phyloP scores from a whole-genome alignment of 345 rosid species.

The Populus pruinosa region DNA sequence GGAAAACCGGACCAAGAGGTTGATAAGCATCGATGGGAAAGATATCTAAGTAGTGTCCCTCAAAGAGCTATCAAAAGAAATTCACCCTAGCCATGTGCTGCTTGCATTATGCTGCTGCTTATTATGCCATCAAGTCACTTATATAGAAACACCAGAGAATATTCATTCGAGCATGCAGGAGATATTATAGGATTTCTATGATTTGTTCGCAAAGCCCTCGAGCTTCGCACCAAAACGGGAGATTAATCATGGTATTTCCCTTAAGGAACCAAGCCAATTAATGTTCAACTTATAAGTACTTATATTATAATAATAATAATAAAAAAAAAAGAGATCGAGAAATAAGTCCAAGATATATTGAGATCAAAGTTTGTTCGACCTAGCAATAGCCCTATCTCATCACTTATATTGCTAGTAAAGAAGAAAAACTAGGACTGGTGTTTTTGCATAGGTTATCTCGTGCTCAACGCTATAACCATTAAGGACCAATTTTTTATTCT shows the following conservation, averaged over 20 bases:
- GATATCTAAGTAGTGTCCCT: background rate
- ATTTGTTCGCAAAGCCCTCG: background rate
- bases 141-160: background rate
- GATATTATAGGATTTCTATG: slow-evolving; percentile 3
- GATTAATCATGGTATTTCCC: background rate
- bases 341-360: background rate
- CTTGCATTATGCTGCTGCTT: background rate
- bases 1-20: too few species aligned
- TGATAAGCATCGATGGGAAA: too few species aligned
- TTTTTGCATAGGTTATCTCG: background rate
- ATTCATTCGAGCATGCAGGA: background rate
- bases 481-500: background rate
- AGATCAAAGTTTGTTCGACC: background rate
- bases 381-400: background rate
- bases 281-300: slow-evolving; percentile 4
- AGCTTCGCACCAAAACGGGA: slow-evolving; percentile 2
- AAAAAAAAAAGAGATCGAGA: background rate
- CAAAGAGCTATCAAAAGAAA: background rate
- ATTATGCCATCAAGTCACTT: background rate
- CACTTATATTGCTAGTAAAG: background rate
- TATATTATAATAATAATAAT: background rate
- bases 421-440: background rate
- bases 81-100: background rate
- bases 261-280: background rate
- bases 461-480: background rate